A percentile compares a stretch with the other conserved stretches of the same genome.
Evolutionary conservation across 768 basidiomycete species (phyloP).

Genomic region (Candolleomyces eurysporus): DNA sequence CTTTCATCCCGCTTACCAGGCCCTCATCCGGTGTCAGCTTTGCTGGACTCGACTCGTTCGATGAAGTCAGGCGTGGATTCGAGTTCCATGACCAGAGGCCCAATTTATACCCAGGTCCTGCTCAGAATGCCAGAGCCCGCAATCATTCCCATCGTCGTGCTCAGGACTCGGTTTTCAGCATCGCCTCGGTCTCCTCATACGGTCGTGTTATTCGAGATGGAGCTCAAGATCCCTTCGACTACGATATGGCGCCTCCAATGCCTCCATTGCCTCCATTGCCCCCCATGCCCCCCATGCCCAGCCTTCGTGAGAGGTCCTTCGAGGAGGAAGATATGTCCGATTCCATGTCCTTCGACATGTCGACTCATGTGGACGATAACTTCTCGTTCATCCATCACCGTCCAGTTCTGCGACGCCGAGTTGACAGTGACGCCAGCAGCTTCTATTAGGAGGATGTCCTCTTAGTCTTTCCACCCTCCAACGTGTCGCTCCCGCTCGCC

Average conservation of each 20-base stretch:
- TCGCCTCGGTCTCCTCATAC: constrained; percentile 79
- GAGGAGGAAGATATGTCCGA: constrained; percentile 2
- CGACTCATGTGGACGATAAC: constrained; percentile 68
- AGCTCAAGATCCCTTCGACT: constrained; percentile 71
- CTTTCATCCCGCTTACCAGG: constrained; percentile 30
- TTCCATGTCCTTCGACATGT: constrained; percentile 25
- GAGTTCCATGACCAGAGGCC: constrained; percentile 66
- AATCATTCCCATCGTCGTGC: constrained; percentile 36
- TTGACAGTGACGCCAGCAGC: constrained; percentile 76
- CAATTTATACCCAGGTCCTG: constrained; percentile 56
- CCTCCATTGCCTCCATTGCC: not conserved
- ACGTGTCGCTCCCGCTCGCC: constrained; percentile 74
- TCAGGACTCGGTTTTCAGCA: constrained; percentile 65
- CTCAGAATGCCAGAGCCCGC: constrained; percentile 14
- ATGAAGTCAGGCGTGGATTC: constrained; percentile 76
- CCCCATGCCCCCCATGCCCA: not conserved
- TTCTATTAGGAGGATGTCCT: constrained; percentile 75
- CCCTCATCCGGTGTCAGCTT: constrained; percentile 63
- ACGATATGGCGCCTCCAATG: constrained; percentile 45
- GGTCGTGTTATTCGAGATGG: constrained; percentile 66
- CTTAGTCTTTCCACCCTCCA: constrained; percentile 69
- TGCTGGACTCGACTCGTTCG: constrained; percentile 69
- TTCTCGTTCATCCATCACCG: constrained; percentile 57
- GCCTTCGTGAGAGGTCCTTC: constrained; percentile 1
- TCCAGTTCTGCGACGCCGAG: constrained; percentile 41